A percentile compares a stretch with the other conserved stretches of the same genome.
Conservation (phyloP, 2,329 filamentous ascomycete genomes). For the Fusarium kyushuense region DNA sequence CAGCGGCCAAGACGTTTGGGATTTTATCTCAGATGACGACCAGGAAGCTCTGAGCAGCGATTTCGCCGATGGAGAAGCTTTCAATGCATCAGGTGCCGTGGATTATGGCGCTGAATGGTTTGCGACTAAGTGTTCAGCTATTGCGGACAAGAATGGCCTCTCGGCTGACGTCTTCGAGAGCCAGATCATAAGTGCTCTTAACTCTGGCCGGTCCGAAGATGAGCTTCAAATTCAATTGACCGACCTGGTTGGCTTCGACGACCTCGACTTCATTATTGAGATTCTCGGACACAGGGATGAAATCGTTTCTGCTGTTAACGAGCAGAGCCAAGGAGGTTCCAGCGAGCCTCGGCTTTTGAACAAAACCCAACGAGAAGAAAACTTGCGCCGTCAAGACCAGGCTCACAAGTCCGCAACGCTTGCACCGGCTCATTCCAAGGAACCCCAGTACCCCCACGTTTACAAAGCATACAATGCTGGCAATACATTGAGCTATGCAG, state of each 20-base stretch:
- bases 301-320: conserved; percentile 65
- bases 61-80: conserved; percentile 61
- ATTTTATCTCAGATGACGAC: conserved; percentile 83
- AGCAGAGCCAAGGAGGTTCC: conserved; percentile 52
- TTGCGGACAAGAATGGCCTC: conserved; percentile 75
- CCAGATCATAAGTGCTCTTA: conserved; percentile 81
- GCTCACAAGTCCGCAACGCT: conserved; percentile 85
- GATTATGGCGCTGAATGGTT: conserved; percentile 78
- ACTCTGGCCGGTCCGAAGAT: conserved; percentile 76
- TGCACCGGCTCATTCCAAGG: conserved; percentile 76
- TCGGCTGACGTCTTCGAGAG: conserved; percentile 77
- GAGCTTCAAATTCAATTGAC: conserved; percentile 92
- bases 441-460: conserved; percentile 89
- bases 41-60: conserved; percentile 76
- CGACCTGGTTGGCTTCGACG: conserved; percentile 91
- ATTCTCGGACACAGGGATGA: conserved; percentile 82
- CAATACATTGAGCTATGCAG: conserved; percentile 83
- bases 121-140: conserved; percentile 71
- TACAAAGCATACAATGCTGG: conserved; percentile 87
- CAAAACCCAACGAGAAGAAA: conserved; percentile 81
- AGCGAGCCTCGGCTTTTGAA: conserved; percentile 71
- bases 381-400: conserved; percentile 78
- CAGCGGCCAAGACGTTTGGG: conserved; percentile 88
- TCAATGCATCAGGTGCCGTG: conserved; percentile 44
- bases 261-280: conserved; percentile 92